Percentiles rank a stretch among this genome's conserved stretches.
phyloP scores from a whole-genome alignment of 352 stramenopile species.

The Elongisporangium prolatum region DNA sequence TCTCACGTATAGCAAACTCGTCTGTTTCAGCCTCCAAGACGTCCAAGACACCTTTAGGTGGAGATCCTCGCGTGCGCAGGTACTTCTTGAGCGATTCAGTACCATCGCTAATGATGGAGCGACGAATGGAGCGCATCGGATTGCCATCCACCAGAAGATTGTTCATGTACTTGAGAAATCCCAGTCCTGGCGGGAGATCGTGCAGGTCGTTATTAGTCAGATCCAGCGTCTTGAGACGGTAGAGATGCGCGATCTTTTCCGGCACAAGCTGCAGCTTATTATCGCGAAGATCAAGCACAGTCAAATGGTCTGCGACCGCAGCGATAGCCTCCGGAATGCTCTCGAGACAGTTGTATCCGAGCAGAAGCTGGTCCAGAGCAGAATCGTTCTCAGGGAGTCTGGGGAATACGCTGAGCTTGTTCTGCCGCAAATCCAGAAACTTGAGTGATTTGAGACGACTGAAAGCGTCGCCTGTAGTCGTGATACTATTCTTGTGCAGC shows the following conservation, averaged over 20 bases:
- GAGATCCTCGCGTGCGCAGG: conserved; percentile 61
- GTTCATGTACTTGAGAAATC: conserved; percentile 73
- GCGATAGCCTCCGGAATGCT: conserved; percentile 43
- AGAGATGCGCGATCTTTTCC: conserved; percentile 51
- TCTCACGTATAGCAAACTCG: conserved; percentile 52
- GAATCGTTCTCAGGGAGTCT: conserved; percentile 32
- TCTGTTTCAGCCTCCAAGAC: conserved; percentile 64
- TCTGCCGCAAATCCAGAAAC: conserved; percentile 73
- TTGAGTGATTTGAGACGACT: conserved; percentile 27
- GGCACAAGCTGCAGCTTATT: conserved; percentile 69
- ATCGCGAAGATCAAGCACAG: conserved; percentile 71
- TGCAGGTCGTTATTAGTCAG: conserved; percentile 81
- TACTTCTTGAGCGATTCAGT: conserved; percentile 82
- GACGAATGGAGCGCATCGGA: conserved; percentile 67
- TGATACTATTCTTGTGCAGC: conserved; percentile 70
- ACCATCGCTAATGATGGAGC: conserved; percentile 52
- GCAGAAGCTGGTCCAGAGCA: conserved; percentile 63
- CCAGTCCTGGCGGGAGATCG: conserved; percentile 61
- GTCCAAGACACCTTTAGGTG: conserved; percentile 46
- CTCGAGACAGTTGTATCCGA: conserved; percentile 64
- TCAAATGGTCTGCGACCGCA: conserved; percentile 59
- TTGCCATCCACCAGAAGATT: conserved; percentile 77
- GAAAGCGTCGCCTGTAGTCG: conserved; percentile 28
- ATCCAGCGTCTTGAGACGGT: conserved; percentile 77
- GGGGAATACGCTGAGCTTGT: conserved; percentile 60